These are phyloP conservation scores for Blastocystis hominis DNA, from an alignment of 352 stramenopile genomes.

Conservation along the genomic window DNA sequence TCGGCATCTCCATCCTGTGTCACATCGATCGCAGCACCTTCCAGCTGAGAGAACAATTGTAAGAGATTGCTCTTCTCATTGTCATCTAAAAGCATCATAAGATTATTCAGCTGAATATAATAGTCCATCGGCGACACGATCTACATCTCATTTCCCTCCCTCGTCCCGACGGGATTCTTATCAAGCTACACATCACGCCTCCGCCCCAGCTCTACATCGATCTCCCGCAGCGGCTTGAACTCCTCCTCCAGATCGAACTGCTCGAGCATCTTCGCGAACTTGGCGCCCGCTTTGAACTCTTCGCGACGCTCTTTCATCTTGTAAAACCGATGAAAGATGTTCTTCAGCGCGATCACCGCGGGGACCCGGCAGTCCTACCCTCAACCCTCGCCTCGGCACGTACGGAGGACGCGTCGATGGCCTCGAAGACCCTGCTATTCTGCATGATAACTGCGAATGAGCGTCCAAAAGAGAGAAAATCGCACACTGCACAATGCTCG, in stretches of 20 bases:
- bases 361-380: background rate
- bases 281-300: background rate
- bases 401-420: background rate
- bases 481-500: background rate
- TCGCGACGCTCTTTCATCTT: background rate
- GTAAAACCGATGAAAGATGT: conserved; percentile 8
- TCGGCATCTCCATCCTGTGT: no score
- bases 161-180: background rate
- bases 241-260: background rate
- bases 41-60: background rate
- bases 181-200: background rate
- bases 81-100: background rate
- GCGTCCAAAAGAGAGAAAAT: no score
- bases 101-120: background rate
- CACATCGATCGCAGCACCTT: no score
- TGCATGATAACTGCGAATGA: conserved; percentile 7
- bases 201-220: background rate
- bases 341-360: background rate
- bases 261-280: conserved; percentile 1
- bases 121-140: background rate
- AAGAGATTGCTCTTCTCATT: background rate
- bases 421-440: background rate
- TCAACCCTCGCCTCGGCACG: background rate
- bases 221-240: conserved; percentile 5
- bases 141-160: background rate